Evolutionary conservation across 2,329 filamentous ascomycete genomes (phyloP), one percentile per base, ranked within the genome.

Genomic region (Anisogramma anomala): DNA sequence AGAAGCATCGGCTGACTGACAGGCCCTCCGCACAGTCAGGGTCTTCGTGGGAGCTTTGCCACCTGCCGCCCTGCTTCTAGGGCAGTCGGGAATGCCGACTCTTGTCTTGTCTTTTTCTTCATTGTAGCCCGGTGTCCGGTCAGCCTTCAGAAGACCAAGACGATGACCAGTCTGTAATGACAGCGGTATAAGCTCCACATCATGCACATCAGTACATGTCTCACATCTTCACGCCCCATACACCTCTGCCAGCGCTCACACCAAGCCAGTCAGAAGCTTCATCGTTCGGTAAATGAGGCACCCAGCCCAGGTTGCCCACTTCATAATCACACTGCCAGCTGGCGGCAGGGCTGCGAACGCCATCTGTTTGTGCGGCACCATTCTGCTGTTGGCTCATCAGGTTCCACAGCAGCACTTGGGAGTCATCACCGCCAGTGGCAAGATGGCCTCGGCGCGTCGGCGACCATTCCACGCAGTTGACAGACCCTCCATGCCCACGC

Each of bases 381-480:
- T 75, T 76, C 18, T 66, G 59, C 5, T 46, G 52, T 44, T 56
- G 50, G 53, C 83, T 89, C 49, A 95, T 71, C 8, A 98, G 69
- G 60, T 98, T 91, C 91, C 91, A 98, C 13, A 95, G 71, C 23
- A 96, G 70, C 2, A 96, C 89, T 50, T 91, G 76, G 49, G 79
- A 89, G 60, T 98, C 91, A 54, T 98, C 91, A 5, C 73, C 91
- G 25, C 91, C 91, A 0, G 86, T 94, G 13, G 89, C 89, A 14
- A 98, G 74, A 50, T 88, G 83, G 18, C 91, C 91, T 53, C 91
- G 74, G 45, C 88, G 76, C 41, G 78, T 75, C 0, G 87, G 89
- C 7, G 86, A 94, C 91, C 91, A 98, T 64, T 98, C 91, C 45
- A 96, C 83, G 54, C 84, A 91, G 63, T 94, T 96, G 43, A 98